Evolutionary conservation across 495 filamentous ascomycete species (phyloP), one percentile per base, ranked within the genome.

Genomic region (Filosporella fistucella): DNA sequence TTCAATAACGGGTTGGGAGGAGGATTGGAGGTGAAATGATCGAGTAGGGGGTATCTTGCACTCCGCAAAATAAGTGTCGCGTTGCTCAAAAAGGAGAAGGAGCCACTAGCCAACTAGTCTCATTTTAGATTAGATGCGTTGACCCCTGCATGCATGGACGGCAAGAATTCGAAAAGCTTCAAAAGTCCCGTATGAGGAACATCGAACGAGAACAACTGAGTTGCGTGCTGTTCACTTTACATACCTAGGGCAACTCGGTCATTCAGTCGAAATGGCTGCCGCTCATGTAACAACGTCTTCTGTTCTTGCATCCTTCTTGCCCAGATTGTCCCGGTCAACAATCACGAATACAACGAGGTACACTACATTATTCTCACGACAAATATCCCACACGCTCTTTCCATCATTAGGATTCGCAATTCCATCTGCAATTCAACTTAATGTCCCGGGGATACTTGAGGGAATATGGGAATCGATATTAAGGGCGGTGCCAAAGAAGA

Each of bases 401-500:
- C 63, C 76, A n/a, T 64, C 77, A 10, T 52, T 77, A 30, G 55
- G 68, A 3, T 59, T 80, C 41, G 68, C 70, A 4, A 63, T 84
- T 5, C 76, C 81, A 22, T 65, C 74, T 18, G 63, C 68, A n/a
- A 70, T 84, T 49, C 71, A 71, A 38, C 64, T 78, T 49, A 77
- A 73, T 24, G 57, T 78, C 64, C 67, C 67, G 11, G 67, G 63
- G 11, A 55, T 93, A 3, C 63, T 94, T 14, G 76, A 76, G 36
- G 86, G 82, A 29, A 76, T 99, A 50, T 97, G 91, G 88, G 94
- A 96, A 51, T 88, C 85, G 2, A 78, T 97, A 29, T 81, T 99
- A 26, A 82, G 82, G 52, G 93, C 93, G 3, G 93, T 96, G 5
- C 93, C 93, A 9, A 99, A 99, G 77, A 97, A 96, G 70, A 99